Percentiles rank a stretch among this genome's conserved stretches.
Conservation (phyloP, 2,329 filamentous ascomycete species). For the Penicillium aurantiogriseum region DNA sequence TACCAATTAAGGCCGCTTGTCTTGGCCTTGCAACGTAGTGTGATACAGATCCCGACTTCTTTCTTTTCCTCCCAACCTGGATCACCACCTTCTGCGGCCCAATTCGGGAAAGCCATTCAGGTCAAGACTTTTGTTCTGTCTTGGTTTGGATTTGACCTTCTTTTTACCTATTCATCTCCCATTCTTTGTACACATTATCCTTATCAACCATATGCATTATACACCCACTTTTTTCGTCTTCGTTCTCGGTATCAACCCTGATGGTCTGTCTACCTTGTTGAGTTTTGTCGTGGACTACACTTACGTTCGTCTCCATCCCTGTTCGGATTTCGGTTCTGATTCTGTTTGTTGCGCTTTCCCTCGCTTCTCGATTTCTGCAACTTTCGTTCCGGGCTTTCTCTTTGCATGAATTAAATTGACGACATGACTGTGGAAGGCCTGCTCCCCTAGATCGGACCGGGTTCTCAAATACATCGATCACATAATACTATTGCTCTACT, state of each 20-base stretch:
- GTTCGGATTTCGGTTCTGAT: background rate
- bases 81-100: background rate
- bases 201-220: slow-evolving; percentile 20
- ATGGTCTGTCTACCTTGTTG: background rate
- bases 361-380: background rate
- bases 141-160: background rate
- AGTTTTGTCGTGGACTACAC: background rate
- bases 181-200: slow-evolving; percentile 25
- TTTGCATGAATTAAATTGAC: slow-evolving; percentile 2
- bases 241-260: background rate
- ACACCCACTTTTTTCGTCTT: slow-evolving; percentile 8
- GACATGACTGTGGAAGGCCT: background rate
- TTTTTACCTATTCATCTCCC: slow-evolving; percentile 7
- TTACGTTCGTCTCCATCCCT: background rate
- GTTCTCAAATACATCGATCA: background rate
- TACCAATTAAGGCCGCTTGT: background rate
- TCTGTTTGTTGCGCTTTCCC: background rate
- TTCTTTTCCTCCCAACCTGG: background rate
- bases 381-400: slow-evolving; percentile 6
- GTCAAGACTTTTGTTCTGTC: background rate
- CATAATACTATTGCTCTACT: background rate
- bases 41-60: background rate
- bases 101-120: background rate
- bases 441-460: background rate
- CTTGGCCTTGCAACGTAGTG: background rate